phyloP scores from a whole-genome alignment of 371 early-diverging fungal genomes.

The Pancytospora epiphaga region DNA sequence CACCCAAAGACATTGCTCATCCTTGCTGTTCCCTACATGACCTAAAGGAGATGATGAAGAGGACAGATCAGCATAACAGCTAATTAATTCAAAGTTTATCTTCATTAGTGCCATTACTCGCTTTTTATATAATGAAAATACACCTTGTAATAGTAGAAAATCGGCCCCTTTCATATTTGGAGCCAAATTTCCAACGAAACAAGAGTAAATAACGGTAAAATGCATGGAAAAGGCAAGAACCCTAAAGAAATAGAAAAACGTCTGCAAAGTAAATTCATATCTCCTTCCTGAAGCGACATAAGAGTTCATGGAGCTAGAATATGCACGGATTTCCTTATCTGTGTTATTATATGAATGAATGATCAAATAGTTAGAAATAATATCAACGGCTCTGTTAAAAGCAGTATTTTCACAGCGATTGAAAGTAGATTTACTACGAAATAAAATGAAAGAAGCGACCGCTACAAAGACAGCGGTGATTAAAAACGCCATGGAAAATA shows the following conservation, averaged over 20 bases:
- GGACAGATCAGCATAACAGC: conserved; percentile 10
- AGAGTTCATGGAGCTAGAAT: background rate
- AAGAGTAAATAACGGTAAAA: background rate
- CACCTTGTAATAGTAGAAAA: background rate
- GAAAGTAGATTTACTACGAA: background rate
- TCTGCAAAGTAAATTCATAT: background rate
- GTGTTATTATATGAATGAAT: conserved; percentile 14
- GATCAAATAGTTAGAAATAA: conserved; percentile 3
- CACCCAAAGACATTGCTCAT: background rate
- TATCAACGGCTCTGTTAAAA: conserved; percentile 2
- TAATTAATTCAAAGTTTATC: background rate
- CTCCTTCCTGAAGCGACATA: background rate
- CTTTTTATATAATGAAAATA: conserved; percentile 1
- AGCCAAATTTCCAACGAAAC: background rate
- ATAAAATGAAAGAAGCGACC: background rate
- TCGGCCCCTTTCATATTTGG: background rate
- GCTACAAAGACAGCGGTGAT: background rate
- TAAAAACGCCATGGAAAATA: background rate
- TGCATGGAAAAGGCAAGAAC: background rate
- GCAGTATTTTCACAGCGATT: background rate
- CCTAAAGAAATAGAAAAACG: too few relatives aligned
- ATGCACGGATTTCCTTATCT: background rate
- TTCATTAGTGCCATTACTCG: conserved; percentile 1
- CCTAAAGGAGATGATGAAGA: background rate
- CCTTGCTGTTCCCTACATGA: background rate